Conservation (phyloP, 208 protist genomes). For the Wallacemonas sp. region DNA sequence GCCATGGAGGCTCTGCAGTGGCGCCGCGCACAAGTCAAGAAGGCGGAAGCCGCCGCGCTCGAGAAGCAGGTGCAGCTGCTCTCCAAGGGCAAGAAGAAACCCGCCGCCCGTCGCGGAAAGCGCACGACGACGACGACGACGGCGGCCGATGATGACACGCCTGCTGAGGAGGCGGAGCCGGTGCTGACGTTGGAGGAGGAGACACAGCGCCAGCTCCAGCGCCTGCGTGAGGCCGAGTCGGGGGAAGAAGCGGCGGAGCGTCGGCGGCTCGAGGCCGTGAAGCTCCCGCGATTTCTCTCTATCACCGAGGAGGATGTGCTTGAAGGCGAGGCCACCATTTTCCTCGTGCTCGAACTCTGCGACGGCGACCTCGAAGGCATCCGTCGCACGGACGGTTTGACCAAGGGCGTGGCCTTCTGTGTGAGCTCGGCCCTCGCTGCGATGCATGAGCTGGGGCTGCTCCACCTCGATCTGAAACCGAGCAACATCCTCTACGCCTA, state of each 20-base stretch:
- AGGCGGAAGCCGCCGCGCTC: slow-evolving; percentile 37
- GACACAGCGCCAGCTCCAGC: slow-evolving; percentile 23
- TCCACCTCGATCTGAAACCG: slow-evolving; percentile 88
- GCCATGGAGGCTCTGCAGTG: slow-evolving; percentile 47
- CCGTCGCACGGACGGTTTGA: slow-evolving; percentile 44
- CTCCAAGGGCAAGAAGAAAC: neutral
- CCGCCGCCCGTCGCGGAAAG: neutral
- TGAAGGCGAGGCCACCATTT: slow-evolving; percentile 67
- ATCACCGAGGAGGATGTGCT: slow-evolving; percentile 73
- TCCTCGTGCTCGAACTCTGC: slow-evolving; percentile 85
- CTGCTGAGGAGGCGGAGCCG: slow-evolving; percentile 1
- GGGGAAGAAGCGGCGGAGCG: slow-evolving; percentile 29
- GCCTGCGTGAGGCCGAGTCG: slow-evolving; percentile 22
- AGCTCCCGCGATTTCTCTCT: slow-evolving; percentile 74
- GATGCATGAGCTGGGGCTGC: slow-evolving; percentile 80
- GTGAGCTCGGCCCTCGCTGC: slow-evolving; percentile 74
- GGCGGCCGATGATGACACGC: neutral
- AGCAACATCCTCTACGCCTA: slow-evolving; percentile 87
- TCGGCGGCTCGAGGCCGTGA: slow-evolving; percentile 34
- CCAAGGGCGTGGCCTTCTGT: slow-evolving; percentile 76
- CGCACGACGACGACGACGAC: slow-evolving; percentile 1
- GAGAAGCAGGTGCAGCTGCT: slow-evolving; percentile 33
- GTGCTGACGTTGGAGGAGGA: slow-evolving; percentile 27
- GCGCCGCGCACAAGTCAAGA: slow-evolving; percentile 29
- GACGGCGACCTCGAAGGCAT: slow-evolving; percentile 84